Base-by-base conservation (phyloP, 2,329 filamentous ascomycete species). In the Sporothrix globosa region DNA sequence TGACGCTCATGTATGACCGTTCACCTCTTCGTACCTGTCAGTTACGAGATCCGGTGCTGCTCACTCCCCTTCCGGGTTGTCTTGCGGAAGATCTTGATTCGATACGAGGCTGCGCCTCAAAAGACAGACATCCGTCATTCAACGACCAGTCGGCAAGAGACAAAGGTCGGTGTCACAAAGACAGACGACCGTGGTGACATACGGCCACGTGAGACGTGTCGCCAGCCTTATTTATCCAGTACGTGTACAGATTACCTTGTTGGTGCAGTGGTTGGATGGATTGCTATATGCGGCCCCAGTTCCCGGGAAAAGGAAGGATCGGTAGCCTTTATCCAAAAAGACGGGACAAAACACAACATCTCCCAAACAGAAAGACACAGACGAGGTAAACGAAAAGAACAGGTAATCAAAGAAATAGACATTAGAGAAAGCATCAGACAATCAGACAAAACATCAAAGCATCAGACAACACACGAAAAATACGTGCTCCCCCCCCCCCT, bases 211-310 rank as follows among this genome's bases (percentile, higher is more conserved):
- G 24, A 27, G 13, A 2, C 34, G 24, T 46, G 58, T 63, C 39
- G 58, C 27, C 58, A 46, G 39, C 39, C 58, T 27, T 41, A 19
- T 58, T 27, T 63, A 44, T 46, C 39, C 58, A 63, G 58, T 19
- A 63, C 39, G 21, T 46, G n/a, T 24, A 7, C 13, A 46, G 2
- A 46, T 24, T 24, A 30, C 27, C 27, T 44, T 27, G 21, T 19
- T 24, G 48, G 4, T 7, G 4, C 24, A 17, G 39, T 46, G n/a
- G 56, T 24, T 61, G n/a, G 14, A 17, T 46, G 41, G 58, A 46
- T 46, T 44, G 39, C 30, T 39, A 24, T 44, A 63, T 27, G n/a
- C 44, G 21, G 58, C 4, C 61, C 61, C 44, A 13, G 50, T 65
- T 50, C n/a, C 60, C 44, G 44, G 60, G 24, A 50, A 65, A 65